Percentiles rank a stretch among this genome's conserved stretches.
These are phyloP conservation scores for Nitzschia sp. DNA, from an alignment of 108 stramenopile species.

Conservation along the genomic window DNA sequence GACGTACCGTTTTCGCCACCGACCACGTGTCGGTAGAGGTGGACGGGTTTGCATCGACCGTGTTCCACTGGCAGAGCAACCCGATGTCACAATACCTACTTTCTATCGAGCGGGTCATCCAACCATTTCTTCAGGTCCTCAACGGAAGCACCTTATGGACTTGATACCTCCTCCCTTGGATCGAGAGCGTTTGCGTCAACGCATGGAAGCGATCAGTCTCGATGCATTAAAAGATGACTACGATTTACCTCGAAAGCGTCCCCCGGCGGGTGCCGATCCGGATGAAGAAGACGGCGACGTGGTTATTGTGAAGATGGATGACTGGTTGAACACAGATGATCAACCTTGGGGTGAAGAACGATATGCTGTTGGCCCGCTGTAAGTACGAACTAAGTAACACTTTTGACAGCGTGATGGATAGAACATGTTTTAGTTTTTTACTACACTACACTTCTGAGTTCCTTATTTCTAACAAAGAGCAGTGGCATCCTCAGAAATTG, in stretches of 20 bases:
- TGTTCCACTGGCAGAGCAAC: constrained; percentile 49
- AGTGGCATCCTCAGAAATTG: not conserved
- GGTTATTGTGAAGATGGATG: constrained; percentile 63
- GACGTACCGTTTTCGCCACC: constrained; percentile 59
- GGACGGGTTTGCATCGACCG: constrained; percentile 83
- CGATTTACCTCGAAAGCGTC: constrained; percentile 20
- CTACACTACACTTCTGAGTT: constrained; percentile 30
- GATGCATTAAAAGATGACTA: constrained; percentile 64
- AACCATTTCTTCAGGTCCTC: constrained; percentile 3
- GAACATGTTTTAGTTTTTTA: constrained; percentile 23
- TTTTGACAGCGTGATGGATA: not conserved
- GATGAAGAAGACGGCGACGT: constrained; percentile 61
- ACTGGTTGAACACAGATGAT: constrained; percentile 78
- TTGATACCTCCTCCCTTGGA: constrained; percentile 68
- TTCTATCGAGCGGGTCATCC: constrained; percentile 51
- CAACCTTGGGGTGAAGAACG: constrained; percentile 72
- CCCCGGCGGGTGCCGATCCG: constrained; percentile 4
- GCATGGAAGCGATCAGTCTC: constrained; percentile 70
- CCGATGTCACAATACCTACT: constrained; percentile 33
- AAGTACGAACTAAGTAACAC: not conserved
- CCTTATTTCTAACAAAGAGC: constrained; percentile 35
- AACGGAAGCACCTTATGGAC: constrained; percentile 56
- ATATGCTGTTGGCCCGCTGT: constrained; percentile 66
- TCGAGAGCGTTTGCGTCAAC: constrained; percentile 39
- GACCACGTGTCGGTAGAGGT: constrained; percentile 83